Evolutionary conservation across 306 rosid species (phyloP).

Genomic region (Vigna angularis): DNA sequence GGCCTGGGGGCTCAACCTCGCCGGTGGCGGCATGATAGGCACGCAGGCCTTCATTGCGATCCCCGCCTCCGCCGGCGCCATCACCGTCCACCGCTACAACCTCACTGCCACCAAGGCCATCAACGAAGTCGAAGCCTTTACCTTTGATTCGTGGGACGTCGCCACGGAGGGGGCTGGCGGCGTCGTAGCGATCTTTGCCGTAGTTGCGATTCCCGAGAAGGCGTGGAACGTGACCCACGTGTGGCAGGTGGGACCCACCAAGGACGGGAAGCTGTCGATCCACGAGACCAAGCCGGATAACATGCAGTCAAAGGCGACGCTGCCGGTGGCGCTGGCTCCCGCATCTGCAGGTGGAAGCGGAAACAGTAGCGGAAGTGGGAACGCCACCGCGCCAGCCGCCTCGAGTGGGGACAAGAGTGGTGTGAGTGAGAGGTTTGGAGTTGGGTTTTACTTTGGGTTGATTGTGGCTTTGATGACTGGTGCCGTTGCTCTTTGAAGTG

Average conservation of each 20-base stretch:
- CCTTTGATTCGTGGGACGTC: constrained; percentile 50
- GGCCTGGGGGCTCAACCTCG: constrained; percentile 79
- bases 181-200: constrained; percentile 50
- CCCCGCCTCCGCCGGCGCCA: background rate
- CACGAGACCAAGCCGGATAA: constrained; percentile 30
- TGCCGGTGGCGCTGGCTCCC: background rate
- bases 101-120: constrained; percentile 22
- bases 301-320: background rate
- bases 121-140: constrained; percentile 18
- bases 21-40: constrained; percentile 60
- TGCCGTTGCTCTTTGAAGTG: constrained; percentile 8
- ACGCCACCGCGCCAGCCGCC: background rate
- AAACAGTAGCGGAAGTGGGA: background rate
- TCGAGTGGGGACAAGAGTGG: background rate
- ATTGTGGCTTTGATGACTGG: background rate
- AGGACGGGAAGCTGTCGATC: background rate
- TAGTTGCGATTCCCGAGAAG: constrained; percentile 53
- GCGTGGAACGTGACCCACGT: constrained; percentile 49
- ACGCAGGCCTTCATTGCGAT: constrained; percentile 64
- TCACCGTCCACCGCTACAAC: constrained; percentile 46
- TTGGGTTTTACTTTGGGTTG: constrained; percentile 25
- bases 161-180: constrained; percentile 38
- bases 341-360: background rate
- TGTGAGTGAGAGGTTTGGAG: constrained; percentile 4
- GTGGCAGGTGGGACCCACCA: constrained; percentile 79